phyloP scores from a whole-genome alignment of 2,329 filamentous ascomycete species.

The Alternaria sp. region DNA sequence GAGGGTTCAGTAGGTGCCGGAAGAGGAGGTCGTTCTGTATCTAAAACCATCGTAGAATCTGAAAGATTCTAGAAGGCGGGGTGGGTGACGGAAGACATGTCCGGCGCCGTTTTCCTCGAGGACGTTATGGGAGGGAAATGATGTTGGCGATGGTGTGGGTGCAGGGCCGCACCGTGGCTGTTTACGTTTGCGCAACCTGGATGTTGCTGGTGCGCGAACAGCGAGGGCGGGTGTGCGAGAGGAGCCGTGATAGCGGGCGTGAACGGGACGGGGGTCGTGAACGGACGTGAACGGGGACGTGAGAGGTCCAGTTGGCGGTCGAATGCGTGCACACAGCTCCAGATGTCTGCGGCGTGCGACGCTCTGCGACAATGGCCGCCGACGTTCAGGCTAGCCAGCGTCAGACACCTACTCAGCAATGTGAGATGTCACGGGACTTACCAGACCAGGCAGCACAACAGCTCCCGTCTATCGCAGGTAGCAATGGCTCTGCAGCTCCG shows the following conservation, averaged over 20 bases:
- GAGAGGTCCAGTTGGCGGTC: neutral
- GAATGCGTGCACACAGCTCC: slow-evolving; percentile 5
- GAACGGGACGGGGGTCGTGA: neutral
- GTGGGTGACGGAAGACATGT: slow-evolving; percentile 39
- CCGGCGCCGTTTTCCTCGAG: slow-evolving; percentile 25
- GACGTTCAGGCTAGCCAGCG: slow-evolving; percentile 11
- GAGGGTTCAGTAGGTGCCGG: slow-evolving; percentile 81
- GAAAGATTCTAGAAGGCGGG: slow-evolving; percentile 38
- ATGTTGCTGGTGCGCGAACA: slow-evolving; percentile 16
- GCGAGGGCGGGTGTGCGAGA: slow-evolving; percentile 9
- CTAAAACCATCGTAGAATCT: slow-evolving; percentile 52
- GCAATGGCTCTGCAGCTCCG: slow-evolving; percentile 21
- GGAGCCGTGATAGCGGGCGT: slow-evolving; percentile 5
- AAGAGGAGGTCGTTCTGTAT: slow-evolving; percentile 65
- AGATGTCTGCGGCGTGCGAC: slow-evolving; percentile 11
- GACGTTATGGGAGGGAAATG: slow-evolving; percentile 8
- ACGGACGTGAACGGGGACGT: neutral
- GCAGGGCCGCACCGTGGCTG: slow-evolving; percentile 28
- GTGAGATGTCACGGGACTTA: slow-evolving; percentile 1
- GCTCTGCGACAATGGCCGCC: slow-evolving; percentile 20
- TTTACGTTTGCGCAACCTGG: slow-evolving; percentile 31
- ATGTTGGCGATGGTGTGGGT: slow-evolving; percentile 6
- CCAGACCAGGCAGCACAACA: slow-evolving; percentile 9
- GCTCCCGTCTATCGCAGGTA: slow-evolving; percentile 14
- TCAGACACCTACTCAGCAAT: slow-evolving; percentile 2